Evolutionary conservation across 2,329 filamentous ascomycete genomes (phyloP).

Genomic region (Epichloe typhina): DNA sequence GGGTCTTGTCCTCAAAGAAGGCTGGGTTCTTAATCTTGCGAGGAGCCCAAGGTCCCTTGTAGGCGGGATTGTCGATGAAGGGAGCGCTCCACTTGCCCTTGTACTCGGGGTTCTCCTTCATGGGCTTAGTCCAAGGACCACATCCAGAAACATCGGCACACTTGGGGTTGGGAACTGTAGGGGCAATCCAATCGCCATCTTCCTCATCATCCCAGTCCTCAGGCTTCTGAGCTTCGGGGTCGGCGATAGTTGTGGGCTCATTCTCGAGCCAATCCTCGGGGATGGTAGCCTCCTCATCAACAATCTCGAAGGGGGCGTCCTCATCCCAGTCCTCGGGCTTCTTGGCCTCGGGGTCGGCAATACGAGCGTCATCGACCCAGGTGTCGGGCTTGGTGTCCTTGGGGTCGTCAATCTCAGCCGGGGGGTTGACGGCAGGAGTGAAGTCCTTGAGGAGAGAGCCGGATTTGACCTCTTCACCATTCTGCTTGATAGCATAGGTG

Average conservation of each 20-base stretch:
- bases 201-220: constrained; percentile 99
- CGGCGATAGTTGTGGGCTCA: constrained; percentile 69
- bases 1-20: constrained; percentile 97
- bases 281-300: constrained; percentile 81
- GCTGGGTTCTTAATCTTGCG: constrained; percentile 94
- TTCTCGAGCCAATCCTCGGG: constrained; percentile 94
- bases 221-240: constrained; percentile 93
- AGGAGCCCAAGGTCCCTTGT: constrained; percentile 93
- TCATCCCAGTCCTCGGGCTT: constrained; percentile 99
- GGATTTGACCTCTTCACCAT: constrained; percentile 77
- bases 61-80: constrained; percentile 89
- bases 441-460: constrained; percentile 93
- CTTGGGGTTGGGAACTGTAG: constrained; percentile 89
- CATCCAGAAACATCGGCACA: constrained; percentile 88
- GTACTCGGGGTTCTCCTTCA: constrained; percentile 90
- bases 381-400: constrained; percentile 88
- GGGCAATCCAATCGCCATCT: constrained; percentile 92
- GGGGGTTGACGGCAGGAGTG: constrained; percentile 80
- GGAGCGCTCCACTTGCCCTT: constrained; percentile 98
- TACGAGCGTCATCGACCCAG: constrained; percentile 91
- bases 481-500: constrained; percentile 83
- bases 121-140: constrained; percentile 80
- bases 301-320: constrained; percentile 91
- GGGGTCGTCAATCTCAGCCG: constrained; percentile 85
- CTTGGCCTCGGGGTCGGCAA: constrained; percentile 79